Base-by-base conservation (phyloP, 768 basidiomycete species). In the Sarcomyxa edulis region DNA sequence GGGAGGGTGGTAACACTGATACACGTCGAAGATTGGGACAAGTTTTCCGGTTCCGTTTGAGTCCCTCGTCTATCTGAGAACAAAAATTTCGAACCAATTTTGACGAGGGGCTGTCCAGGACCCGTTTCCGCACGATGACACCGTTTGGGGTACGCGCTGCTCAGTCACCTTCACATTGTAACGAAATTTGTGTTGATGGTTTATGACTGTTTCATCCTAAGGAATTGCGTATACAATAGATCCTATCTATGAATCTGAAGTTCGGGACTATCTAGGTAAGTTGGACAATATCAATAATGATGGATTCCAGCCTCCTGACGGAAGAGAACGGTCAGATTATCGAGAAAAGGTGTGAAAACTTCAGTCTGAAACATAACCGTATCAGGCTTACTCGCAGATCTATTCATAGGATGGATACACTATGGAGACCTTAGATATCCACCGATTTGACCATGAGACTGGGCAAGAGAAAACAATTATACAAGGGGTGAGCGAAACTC, bases 1-100 rank as follows among this genome's bases (percentile, higher is more conserved):
- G 93, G 93, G 3, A 65, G 91, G 29, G 94, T 95, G 1, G 93
- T 95, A 1, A 97, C 93, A 1, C 68, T 97, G 2, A 70, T 96
- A 7, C 84, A 87, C 48, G 85, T 88, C 42, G 78, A 83, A 54
- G 89, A 95, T 31, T 97, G 94, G 94, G 81, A 82, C 24, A 55
- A 59, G 9, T 81, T 87, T 52, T 84, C 84, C 5, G 65, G 52
- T n/a, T 72, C 77, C 12, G 88, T 87, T 46, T 43, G 76, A 42
- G 14, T 37, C 3, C 11, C 6, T 14, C 8, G 14, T 21, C 10
- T 9, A 15, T 23, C 7, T n/a, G 21, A 11, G 7, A 11, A 2
- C n/a, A n/a, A n/a, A n/a, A n/a, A n/a, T n/a, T n/a, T n/a, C n/a
- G n/a, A n/a, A n/a, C n/a, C n/a, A n/a, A n/a, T n/a, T n/a, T n/a